Base-by-base conservation (phyloP, 306 rosid genomes). In the Pterocarpus santalinus region DNA sequence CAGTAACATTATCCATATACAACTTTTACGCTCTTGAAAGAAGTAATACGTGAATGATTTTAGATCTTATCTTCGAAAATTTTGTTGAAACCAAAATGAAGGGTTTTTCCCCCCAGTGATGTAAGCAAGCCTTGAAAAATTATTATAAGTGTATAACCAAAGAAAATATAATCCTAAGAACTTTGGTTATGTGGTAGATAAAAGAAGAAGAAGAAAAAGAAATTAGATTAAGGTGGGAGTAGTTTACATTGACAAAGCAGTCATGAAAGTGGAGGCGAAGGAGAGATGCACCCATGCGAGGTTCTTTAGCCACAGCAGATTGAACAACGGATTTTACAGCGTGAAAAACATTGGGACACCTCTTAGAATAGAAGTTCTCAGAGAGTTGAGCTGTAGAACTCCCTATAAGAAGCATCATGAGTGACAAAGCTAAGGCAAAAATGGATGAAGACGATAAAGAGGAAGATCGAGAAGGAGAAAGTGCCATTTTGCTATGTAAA, bases 251-350 rank as follows among this genome's bases (percentile, higher is more conserved):
- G 84, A 92, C 97, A 14, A 94, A 94, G 85, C 98, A 94, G 34
- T 94, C 98, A 38, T 94, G 98, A 43, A 94, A 94, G 85, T 71
- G 81, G 13, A 94, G 91, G 55, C 98, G 98, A 57, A 94, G 89
- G 1, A 94, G 84, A 61, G 97, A 92, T 32, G 87, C 98, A 46
- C 94, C 98, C 57, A 88, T 85, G 53, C 97, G 97, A 17, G 69
- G 77, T 57, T 91, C 91, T 56, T 81, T 88, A 5, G 89, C 69
- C 0, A 94, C 69, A 0, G 93, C 97, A 2, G 91, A 78, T 28
- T 63, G 73, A 60, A 94, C 92, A 8, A 86, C 91, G 0, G 88
- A 81, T 47, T 79, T 71, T 0, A 90, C 84, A 0, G 81, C 36
- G 5, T 30, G 11, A 5, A 83, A 84, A 65, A 88, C 81, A 0